phyloP scores from a whole-genome alignment of 2,329 filamentous ascomycete genomes.

The Paecilomyces dactylethromorphus region DNA sequence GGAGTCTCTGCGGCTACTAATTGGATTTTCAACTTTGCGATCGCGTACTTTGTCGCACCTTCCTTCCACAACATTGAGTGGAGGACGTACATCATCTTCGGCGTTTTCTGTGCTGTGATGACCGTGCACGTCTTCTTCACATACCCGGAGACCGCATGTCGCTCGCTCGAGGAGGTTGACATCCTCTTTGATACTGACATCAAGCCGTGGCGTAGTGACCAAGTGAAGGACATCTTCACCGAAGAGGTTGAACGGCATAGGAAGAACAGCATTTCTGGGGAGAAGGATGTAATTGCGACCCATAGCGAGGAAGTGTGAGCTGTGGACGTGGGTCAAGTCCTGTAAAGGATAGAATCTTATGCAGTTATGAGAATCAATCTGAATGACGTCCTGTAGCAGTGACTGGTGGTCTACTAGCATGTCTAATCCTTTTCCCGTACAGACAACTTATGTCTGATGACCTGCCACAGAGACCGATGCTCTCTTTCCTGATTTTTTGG shows the following conservation, averaged over 20 bases:
- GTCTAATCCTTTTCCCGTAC: background rate
- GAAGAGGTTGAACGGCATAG: conserved; percentile 17
- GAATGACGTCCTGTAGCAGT: background rate
- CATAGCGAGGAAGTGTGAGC: background rate
- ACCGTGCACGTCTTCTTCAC: conserved; percentile 62
- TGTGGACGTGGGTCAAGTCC: background rate
- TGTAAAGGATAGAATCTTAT: background rate
- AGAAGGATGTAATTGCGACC: background rate
- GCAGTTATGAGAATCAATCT: background rate
- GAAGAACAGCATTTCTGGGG: background rate
- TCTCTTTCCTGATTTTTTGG: background rate
- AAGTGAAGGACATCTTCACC: conserved; percentile 16
- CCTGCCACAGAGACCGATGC: background rate
- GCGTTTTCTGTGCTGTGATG: conserved; percentile 62
- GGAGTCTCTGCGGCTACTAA: conserved; percentile 55
- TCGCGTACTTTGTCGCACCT: conserved; percentile 51
- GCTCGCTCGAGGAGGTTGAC: conserved; percentile 70
- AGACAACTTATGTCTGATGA: background rate
- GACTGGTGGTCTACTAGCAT: background rate
- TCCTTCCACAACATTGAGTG: conserved; percentile 54
- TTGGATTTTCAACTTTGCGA: conserved; percentile 56
- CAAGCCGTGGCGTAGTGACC: conserved; percentile 23
- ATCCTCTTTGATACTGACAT: conserved; percentile 52
- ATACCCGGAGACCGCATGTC: conserved; percentile 63
- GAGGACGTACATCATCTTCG: conserved; percentile 70